Percentiles rank a stretch among this genome's conserved stretches.
Evolutionary conservation across 1,284 basidiomycete species (phyloP).

Genomic region (Cryptococcus sp.): DNA sequence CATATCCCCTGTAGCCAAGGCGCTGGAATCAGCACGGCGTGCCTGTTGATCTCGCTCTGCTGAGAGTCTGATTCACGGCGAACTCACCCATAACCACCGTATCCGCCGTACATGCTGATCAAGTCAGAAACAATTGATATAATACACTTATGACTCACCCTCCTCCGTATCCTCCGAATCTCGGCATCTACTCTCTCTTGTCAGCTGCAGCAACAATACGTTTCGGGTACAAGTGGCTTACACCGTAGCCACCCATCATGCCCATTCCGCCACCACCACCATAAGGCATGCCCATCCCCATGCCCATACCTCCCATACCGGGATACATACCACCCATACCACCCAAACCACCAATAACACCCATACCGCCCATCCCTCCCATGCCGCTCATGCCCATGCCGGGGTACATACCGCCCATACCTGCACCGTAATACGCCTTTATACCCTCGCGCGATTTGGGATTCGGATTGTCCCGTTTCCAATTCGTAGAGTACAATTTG

Average conservation of each 20-base stretch:
- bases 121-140: background rate
- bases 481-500: conserved; percentile 32
- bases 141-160: conserved; percentile 4
- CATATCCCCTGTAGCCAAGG: conserved; percentile 7
- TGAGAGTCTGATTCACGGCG: background rate
- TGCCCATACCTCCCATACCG: conserved; percentile 20
- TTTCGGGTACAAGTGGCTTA: conserved; percentile 3
- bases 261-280: conserved; percentile 20
- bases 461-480: conserved; percentile 34
- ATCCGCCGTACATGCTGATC: conserved; percentile 10
- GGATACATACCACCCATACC: conserved; percentile 23
- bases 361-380: conserved; percentile 13
- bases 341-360: conserved; percentile 15
- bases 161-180: conserved; percentile 21
- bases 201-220: background rate
- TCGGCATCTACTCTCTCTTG: background rate
- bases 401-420: conserved; percentile 21
- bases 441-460: conserved; percentile 22
- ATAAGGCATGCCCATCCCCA: conserved; percentile 7
- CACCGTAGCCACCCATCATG: conserved; percentile 29
- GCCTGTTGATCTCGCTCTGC: too few species aligned
- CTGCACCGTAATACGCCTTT: conserved; percentile 32
- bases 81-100: conserved; percentile 18
- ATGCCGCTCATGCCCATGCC: background rate
- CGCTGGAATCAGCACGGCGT: conserved; percentile 6